phyloP scores from a whole-genome alignment of 306 rosid genomes.

The Acmispon strigosus region DNA sequence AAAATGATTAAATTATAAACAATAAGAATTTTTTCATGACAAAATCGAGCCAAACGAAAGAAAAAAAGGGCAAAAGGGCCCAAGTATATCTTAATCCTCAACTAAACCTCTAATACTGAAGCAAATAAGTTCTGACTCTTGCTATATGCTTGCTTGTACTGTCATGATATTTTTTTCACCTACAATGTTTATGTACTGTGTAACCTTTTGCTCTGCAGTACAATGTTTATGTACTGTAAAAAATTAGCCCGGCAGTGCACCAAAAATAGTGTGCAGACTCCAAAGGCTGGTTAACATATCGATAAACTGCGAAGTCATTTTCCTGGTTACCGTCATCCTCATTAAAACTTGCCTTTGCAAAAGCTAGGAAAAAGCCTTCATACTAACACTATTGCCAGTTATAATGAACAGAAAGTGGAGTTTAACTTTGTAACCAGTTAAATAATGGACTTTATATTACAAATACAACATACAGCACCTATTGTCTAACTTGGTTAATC shows the following conservation, averaged over 20 bases:
- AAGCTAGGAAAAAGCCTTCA: background rate
- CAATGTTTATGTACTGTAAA: background rate
- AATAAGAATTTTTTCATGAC: too few species aligned
- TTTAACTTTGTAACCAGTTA: conserved; percentile 24
- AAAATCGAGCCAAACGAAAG: too few species aligned
- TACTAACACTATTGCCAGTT: background rate
- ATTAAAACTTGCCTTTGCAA: background rate
- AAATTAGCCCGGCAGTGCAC: background rate
- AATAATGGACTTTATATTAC: conserved; percentile 15
- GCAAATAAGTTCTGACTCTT: background rate
- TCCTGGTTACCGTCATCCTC: background rate
- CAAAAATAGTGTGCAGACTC: too few species aligned
- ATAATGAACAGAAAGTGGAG: background rate
- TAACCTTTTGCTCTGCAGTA: too few species aligned
- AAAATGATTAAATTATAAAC: too few species aligned
- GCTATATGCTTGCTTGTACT: background rate
- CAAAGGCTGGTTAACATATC: too few species aligned
- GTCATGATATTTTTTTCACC: background rate
- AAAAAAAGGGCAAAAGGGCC: too few species aligned
- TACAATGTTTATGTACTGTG: background rate
- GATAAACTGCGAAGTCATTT: background rate
- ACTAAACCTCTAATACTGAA: too few species aligned
- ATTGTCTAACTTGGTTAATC: conserved; percentile 15
- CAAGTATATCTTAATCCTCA: too few species aligned
- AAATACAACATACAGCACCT: conserved; percentile 29